Evolutionary conservation across 495 filamentous ascomycete species (phyloP).

Genomic region (Trichoderma asperelloides): DNA sequence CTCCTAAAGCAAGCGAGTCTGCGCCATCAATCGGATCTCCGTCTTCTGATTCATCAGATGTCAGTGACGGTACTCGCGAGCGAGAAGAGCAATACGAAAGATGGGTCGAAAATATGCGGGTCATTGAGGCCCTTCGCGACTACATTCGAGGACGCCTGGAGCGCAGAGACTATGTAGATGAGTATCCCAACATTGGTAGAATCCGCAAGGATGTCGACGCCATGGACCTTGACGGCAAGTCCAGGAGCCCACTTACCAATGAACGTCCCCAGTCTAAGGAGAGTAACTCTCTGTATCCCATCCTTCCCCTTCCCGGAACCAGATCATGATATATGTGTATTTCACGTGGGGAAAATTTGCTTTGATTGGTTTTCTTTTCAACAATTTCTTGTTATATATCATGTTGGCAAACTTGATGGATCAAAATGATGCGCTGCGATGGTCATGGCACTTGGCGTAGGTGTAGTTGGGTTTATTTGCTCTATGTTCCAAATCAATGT

Average conservation of each 20-base stretch:
- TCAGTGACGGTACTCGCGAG: constrained; percentile 31
- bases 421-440: not conserved
- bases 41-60: constrained; percentile 32
- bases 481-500: not conserved
- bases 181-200: constrained; percentile 16
- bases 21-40: constrained; percentile 33
- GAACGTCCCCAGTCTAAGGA: not conserved
- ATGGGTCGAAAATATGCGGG: constrained; percentile 78
- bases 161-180: constrained; percentile 50
- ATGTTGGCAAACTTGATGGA: not conserved
- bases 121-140: constrained; percentile 64
- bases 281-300: constrained; percentile 10
- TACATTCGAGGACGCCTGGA: constrained; percentile 58
- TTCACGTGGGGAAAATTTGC: not conserved
- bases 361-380: not conserved
- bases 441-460: not conserved
- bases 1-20: constrained; percentile 38
- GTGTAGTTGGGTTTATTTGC: not conserved
- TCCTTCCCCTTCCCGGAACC: constrained; percentile 10
- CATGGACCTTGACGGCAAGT: constrained; percentile 20
- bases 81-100: constrained; percentile 48
- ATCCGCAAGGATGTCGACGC: constrained; percentile 14
- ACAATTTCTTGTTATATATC: not conserved
- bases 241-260: not conserved
- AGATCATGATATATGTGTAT: not conserved